A percentile compares a stretch with the other conserved stretches of the same genome.
Evolutionary conservation across 2,329 filamentous ascomycete genomes (phyloP).

Genomic region (Colletotrichum sojae): DNA sequence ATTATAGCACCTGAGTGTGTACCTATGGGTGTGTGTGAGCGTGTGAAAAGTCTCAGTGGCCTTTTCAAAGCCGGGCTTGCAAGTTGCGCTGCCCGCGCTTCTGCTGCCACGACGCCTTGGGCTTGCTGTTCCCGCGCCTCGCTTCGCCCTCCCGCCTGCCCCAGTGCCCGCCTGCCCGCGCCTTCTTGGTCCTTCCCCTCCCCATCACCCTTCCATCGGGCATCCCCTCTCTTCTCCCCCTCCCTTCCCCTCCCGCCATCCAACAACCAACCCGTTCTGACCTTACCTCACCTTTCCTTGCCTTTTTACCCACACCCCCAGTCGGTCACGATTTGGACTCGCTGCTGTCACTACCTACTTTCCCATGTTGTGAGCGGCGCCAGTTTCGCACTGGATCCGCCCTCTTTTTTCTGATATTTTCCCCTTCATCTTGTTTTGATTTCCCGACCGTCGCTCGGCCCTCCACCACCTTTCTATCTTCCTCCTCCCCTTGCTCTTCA

Average conservation of each 20-base stretch:
- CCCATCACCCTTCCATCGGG: too few relatives aligned
- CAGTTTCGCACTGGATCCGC: conserved; percentile 37
- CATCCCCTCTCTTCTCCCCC: not conserved
- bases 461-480: conserved; percentile 31
- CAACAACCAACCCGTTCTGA: not conserved
- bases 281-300: conserved; percentile 8
- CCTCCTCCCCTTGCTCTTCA: not conserved
- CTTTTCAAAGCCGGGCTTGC: not conserved
- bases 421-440: conserved; percentile 25
- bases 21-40: too few relatives aligned
- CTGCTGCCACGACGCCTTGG: conserved; percentile 12
- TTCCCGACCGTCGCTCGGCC: conserved; percentile 32
- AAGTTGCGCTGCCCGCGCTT: not conserved
- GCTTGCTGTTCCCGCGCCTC: conserved; percentile 24
- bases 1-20: too few relatives aligned
- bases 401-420: conserved; percentile 33
- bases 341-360: conserved; percentile 38
- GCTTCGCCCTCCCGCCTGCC: conserved; percentile 10
- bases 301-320: conserved; percentile 21
- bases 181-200: conserved; percentile 7
- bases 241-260: not conserved
- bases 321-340: conserved; percentile 23
- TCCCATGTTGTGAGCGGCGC: conserved; percentile 39
- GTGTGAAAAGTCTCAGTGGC: not conserved
- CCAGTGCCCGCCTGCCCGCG: not conserved